Conservation (phyloP, 179 eudicot species). For the Pouteria campechiana region DNA sequence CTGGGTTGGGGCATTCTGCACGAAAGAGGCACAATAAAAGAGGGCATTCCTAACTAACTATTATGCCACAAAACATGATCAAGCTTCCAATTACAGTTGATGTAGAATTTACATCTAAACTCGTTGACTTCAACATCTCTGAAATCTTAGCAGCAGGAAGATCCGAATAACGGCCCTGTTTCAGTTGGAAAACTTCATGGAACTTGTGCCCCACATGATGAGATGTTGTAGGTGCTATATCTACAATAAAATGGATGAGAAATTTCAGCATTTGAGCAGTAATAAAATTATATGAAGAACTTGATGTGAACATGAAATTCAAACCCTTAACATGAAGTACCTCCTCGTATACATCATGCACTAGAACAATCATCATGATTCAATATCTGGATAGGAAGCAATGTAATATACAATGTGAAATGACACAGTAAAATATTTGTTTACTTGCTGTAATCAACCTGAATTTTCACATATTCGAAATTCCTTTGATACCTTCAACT, state of each 20-base stretch:
- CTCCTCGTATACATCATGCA: background rate
- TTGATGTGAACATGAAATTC: background rate
- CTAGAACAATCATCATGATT: background rate
- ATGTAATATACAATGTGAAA: background rate
- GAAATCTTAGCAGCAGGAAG: slow-evolving; percentile 70
- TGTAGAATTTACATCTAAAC: slow-evolving; percentile 57
- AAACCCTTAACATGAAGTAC: background rate
- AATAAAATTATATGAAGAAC: background rate
- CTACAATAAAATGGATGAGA: slow-evolving; percentile 16
- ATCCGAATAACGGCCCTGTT: slow-evolving; percentile 59
- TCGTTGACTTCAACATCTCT: slow-evolving; percentile 79
- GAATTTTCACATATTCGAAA: too few relatives aligned
- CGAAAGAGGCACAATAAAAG: slow-evolving; percentile 1
- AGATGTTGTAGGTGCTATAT: slow-evolving; percentile 32
- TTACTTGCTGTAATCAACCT: too few relatives aligned
- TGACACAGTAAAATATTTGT: too few relatives aligned
- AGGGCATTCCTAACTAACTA: too few relatives aligned
- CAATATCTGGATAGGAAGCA: background rate
- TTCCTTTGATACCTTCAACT: too few relatives aligned
- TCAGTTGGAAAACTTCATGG: slow-evolving; percentile 83
- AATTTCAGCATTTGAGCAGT: background rate
- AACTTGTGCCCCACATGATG: slow-evolving; percentile 57
- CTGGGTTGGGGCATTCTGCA: slow-evolving; percentile 96
- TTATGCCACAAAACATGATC: too few relatives aligned
- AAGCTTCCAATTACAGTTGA: too few relatives aligned